Conservation (phyloP, 2,329 filamentous ascomycete species). For the Trichophyton rubrum region DNA sequence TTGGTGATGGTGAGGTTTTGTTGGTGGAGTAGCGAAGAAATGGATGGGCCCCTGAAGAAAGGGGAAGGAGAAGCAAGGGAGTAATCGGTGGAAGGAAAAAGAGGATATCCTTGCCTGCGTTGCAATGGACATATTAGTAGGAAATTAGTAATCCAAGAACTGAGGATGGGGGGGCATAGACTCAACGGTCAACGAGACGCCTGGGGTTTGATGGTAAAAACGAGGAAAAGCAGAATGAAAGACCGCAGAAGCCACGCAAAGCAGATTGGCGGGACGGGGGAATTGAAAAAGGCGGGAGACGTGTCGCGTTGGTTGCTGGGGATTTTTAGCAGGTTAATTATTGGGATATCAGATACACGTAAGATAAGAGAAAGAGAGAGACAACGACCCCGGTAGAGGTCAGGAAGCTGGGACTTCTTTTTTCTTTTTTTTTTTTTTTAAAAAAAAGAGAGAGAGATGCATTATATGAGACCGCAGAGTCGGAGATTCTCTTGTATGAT, state of each 20-base stretch:
- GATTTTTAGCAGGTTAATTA: background rate
- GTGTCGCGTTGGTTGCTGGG: background rate
- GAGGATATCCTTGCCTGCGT: constrained; percentile 5
- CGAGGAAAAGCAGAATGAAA: background rate
- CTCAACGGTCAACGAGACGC: background rate
- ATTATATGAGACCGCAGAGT: constrained; percentile 90
- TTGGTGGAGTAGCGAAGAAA: background rate
- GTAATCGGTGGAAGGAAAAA: no score
- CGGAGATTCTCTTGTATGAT: constrained; percentile 99
- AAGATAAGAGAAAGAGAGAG: constrained; percentile 5
- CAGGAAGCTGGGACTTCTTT: constrained; percentile 18
- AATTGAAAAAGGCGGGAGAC: background rate
- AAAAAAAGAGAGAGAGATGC: constrained; percentile 8
- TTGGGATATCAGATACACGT: constrained; percentile 8
- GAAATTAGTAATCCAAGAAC: constrained; percentile 1
- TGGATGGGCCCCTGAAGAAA: no score
- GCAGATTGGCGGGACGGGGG: background rate
- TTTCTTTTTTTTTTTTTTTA: background rate
- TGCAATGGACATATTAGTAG: constrained; percentile 10
- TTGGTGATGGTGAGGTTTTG: background rate
- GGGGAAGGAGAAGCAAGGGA: background rate
- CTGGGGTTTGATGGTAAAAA: background rate
- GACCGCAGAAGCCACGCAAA: background rate
- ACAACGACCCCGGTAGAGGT: constrained; percentile 19
- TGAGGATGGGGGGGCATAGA: background rate